A percentile compares a stretch with the other conserved stretches of the same genome.
Conservation (phyloP, 2,329 filamentous ascomycete genomes). For the Pyrenophora tritici-repentis region DNA sequence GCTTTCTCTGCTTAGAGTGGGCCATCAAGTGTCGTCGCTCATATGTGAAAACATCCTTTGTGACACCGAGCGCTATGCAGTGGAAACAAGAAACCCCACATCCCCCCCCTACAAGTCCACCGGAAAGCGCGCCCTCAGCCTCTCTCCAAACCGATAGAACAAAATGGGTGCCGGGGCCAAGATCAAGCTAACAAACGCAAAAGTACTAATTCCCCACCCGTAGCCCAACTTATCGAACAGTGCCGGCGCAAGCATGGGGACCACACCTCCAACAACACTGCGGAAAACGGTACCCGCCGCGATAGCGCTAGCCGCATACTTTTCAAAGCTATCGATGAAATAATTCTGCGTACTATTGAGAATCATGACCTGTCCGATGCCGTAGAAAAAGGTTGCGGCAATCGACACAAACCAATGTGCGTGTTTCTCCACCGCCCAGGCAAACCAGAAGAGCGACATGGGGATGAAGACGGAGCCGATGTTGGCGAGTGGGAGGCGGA, state of each 20-base stretch:
- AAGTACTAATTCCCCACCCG: constrained; percentile 57
- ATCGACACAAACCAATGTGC: constrained; percentile 51
- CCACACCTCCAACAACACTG: constrained; percentile 53
- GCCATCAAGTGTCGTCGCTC: too few relatives aligned
- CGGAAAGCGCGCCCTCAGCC: constrained; percentile 51
- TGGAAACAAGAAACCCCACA: too few relatives aligned
- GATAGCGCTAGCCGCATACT: constrained; percentile 57
- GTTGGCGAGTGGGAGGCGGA: constrained; percentile 53
- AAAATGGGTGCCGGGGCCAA: constrained; percentile 57
- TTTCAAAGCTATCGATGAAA: constrained; percentile 59
- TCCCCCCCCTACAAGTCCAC: constrained; percentile 22
- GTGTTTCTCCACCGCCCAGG: constrained; percentile 51
- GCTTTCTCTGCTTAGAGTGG: too few relatives aligned
- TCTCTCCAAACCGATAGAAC: constrained; percentile 56
- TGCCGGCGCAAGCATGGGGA: constrained; percentile 53
- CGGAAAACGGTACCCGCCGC: constrained; percentile 57
- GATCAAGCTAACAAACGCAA: constrained; percentile 52
- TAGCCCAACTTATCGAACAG: constrained; percentile 54
- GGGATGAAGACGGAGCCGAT: constrained; percentile 53
- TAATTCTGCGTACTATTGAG: constrained; percentile 61
- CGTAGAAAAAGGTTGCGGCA: constrained; percentile 54
- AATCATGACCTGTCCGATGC: constrained; percentile 59
- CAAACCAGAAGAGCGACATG: constrained; percentile 50
- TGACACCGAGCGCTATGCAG: too few relatives aligned
- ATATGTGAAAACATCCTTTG: too few relatives aligned